Conservation (phyloP, 163 green algal species). For the Coccomyxa subellipsoidea region DNA sequence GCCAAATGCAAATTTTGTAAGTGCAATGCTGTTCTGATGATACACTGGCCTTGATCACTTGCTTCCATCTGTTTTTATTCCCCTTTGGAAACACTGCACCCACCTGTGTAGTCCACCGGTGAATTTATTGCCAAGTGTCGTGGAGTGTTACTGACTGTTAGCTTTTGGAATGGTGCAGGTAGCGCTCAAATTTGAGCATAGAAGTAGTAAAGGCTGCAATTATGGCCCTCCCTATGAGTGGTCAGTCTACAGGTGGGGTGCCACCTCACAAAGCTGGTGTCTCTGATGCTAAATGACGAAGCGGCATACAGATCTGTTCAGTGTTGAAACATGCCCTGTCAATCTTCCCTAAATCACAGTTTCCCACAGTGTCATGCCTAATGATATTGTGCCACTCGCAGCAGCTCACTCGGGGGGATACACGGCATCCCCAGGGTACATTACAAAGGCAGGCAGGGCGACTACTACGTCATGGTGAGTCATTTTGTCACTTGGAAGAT, state of each 20-base stretch:
- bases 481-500: too few relatives aligned
- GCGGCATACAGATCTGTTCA: neutral
- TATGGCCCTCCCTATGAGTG: conserved; percentile 89
- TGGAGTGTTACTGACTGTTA: too few relatives aligned
- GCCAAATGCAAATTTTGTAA: conserved; percentile 43
- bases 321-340: neutral
- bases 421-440: conserved; percentile 95
- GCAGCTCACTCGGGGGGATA: conserved; percentile 73
- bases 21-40: neutral
- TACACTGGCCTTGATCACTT: neutral
- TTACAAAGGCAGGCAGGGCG: conserved; percentile 96
- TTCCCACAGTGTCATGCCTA: neutral
- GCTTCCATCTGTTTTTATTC: too few relatives aligned
- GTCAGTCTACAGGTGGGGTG: conserved; percentile 72
- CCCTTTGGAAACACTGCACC: too few relatives aligned
- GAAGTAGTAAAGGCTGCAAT: conserved; percentile 86
- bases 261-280: neutral
- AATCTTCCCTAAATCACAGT: neutral
- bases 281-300: neutral
- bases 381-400: neutral
- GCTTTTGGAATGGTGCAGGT: too few relatives aligned
- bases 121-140: too few relatives aligned
- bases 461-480: conserved; percentile 99
- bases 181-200: conserved; percentile 85
- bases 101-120: too few relatives aligned